A percentile compares a stretch with the other conserved stretches of the same genome.
Conservation (phyloP, 169 alveolate species). For the Cryptosporidium viatorum region DNA sequence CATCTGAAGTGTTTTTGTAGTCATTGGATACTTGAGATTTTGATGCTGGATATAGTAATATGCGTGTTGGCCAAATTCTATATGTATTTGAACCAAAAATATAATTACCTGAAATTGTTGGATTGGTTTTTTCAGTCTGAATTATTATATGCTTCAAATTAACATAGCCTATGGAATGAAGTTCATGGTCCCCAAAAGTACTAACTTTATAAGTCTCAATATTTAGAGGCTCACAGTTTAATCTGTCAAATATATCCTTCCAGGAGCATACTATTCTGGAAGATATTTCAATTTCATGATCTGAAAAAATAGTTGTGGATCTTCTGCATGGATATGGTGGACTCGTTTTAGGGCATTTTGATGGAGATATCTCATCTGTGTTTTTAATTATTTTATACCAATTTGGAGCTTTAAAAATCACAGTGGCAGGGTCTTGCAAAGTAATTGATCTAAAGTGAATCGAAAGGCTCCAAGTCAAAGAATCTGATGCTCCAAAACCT, state of each 20-base stretch:
- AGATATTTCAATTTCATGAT: constrained; percentile 42
- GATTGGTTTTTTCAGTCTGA: constrained; percentile 50
- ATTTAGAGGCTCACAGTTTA: constrained; percentile 46
- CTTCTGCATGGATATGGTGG: constrained; percentile 72
- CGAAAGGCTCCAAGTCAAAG: constrained; percentile 27
- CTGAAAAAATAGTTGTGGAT: constrained; percentile 45
- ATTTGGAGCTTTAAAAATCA: constrained; percentile 38
- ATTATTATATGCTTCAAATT: constrained; percentile 56
- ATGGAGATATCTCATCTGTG: constrained; percentile 4
- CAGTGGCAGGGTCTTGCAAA: constrained; percentile 63
- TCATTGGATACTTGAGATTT: background rate
- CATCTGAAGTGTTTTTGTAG: background rate
- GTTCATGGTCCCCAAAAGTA: constrained; percentile 58
- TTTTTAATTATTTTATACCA: constrained; percentile 61
- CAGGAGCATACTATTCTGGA: constrained; percentile 46
- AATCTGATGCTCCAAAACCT: constrained; percentile 1
- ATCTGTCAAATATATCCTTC: constrained; percentile 47
- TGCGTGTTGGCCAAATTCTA: constrained; percentile 73
- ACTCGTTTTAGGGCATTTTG: constrained; percentile 54
- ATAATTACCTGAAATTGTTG: constrained; percentile 7
- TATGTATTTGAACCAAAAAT: constrained; percentile 37
- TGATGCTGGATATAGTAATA: constrained; percentile 31
- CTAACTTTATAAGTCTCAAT: constrained; percentile 34
- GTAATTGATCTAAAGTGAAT: constrained; percentile 50
- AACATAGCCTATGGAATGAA: constrained; percentile 37